A percentile compares a stretch with the other conserved stretches of the same genome.
Conservation (phyloP, 345 rosid genomes). For the Viola odorata region DNA sequence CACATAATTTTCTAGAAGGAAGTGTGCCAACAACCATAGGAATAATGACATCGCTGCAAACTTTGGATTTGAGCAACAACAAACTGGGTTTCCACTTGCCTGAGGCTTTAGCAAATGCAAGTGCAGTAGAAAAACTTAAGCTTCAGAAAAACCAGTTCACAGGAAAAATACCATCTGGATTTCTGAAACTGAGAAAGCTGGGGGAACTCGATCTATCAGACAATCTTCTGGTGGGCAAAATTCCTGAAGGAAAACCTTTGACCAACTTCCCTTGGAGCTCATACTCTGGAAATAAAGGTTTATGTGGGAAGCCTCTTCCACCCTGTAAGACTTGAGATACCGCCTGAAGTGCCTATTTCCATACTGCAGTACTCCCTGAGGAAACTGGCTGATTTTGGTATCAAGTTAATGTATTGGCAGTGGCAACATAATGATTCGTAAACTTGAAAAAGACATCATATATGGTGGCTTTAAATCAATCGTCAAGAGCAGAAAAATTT, state of each 20-base stretch:
- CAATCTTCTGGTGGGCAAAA: slow-evolving; percentile 47
- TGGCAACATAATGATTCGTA: neutral
- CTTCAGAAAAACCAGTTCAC: slow-evolving; percentile 43
- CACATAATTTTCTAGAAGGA: slow-evolving; percentile 27
- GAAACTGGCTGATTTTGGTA: neutral
- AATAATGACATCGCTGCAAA: slow-evolving; percentile 18
- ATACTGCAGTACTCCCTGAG: neutral
- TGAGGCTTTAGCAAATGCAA: slow-evolving; percentile 27
- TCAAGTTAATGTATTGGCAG: neutral
- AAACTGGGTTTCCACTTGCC: slow-evolving; percentile 33
- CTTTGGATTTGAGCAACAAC: slow-evolving; percentile 43
- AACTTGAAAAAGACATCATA: neutral
- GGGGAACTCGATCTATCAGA: slow-evolving; percentile 43
- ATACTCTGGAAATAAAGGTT: slow-evolving; percentile 44
- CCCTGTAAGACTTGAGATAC: slow-evolving; percentile 29
- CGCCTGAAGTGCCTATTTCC: neutral
- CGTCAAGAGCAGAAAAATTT: no score
- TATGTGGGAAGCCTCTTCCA: slow-evolving; percentile 53
- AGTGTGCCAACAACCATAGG: slow-evolving; percentile 26
- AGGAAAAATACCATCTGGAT: slow-evolving; percentile 37
- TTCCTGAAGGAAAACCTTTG: slow-evolving; percentile 45
- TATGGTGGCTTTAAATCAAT: neutral
- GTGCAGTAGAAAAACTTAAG: slow-evolving; percentile 38
- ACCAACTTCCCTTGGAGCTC: slow-evolving; percentile 40
- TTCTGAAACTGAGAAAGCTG: slow-evolving; percentile 39